Base-by-base conservation (phyloP, 352 stramenopile species). In the Phytopythium boreale region DNA sequence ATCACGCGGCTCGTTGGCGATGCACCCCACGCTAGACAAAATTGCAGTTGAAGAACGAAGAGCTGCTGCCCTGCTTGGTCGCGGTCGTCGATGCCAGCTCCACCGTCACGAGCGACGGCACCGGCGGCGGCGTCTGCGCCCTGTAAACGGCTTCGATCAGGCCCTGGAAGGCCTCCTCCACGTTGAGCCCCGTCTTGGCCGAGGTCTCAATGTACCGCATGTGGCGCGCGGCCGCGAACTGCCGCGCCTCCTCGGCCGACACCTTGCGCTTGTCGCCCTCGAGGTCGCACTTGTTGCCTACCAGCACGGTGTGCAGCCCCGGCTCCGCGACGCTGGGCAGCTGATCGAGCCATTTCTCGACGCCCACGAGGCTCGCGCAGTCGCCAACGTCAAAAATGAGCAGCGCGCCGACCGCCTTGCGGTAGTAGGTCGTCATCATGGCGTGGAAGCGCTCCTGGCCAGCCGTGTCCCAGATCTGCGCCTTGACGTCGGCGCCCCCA, bases 351-450 rank as follows among this genome's bases (percentile, higher is more conserved):
- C 84, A 93, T 17, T 72, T 76, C 59, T 91, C 78, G 11, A 90
- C 66, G 15, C 77, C 82, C 2, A 76, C 64, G 29, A 91, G 67
- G 50, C 77, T 91, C 4, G 72, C 50, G 15, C 77, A 74, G 51
- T 90, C 79, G 22, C 73, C 76, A 12, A 93, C 73, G 58, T 93
- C 84, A 49, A 90, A 93, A n/a, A 93, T 84, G 8, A 93, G 62
- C n/a, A 93, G 70, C 19, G 82, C 84, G 0, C 84, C 84, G 20
- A 88, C 74, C 26, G 84, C 81, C 61, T 93, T 95, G 47, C 88
- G 83, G 62, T 96, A 96, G 69, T 95, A 96, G 5, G 88, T 95
- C 12, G 83, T 77, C 87, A 95, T 95, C 85, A 95, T 96, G 19
- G 85, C 80, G 57, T 92, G 85, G 74, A 93, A 96, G 31, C 84